Base-by-base conservation (phyloP, 345 rosid genomes). In the Cardiospermum halicacabum region DNA sequence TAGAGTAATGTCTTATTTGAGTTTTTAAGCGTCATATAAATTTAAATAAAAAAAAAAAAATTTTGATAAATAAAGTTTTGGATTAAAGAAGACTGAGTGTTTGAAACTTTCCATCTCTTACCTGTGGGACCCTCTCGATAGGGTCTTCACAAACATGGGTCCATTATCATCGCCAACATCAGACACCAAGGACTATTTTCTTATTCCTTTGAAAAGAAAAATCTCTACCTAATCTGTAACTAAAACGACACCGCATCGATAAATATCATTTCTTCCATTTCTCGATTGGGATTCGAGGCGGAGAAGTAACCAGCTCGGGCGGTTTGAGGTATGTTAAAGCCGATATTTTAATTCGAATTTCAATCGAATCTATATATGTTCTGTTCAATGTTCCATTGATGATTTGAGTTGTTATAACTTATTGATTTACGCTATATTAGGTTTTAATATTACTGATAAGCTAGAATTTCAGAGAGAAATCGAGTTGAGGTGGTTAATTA, bases 121-220 rank as follows among this genome's bases (percentile, higher is more conserved):
- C 7, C 6, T n/a, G 58, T 18, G 67, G 71, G 64, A 8, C 74
- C 74, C 66, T 42, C 53, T 30, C n/a, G n/a, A n/a, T n/a, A n/a
- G n/a, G n/a, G 40, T 24, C 36, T 2, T 11, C 58, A 24, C 37
- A 50, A 54, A 12, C 51, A 15, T 15, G 39, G 48, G 70, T 42
- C 26, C 74, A 28, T n/a, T n/a, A n/a, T n/a, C n/a, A n/a, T n/a
- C n/a, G n/a, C n/a, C n/a, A n/a, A n/a, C n/a, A n/a, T n/a, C n/a
- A n/a, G n/a, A n/a, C n/a, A n/a, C n/a, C n/a, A n/a, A n/a, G n/a
- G n/a, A n/a, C n/a, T n/a, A n/a, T n/a, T n/a, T n/a, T n/a, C n/a
- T n/a, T n/a, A n/a, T n/a, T n/a, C n/a, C n/a, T n/a, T n/a, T n/a
- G n/a, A n/a, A 4, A 5, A 22, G 15, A 16, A 42, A n/a, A 5